Conservation (phyloP, 805 yeast species). For the Candida sakaeoensis region DNA sequence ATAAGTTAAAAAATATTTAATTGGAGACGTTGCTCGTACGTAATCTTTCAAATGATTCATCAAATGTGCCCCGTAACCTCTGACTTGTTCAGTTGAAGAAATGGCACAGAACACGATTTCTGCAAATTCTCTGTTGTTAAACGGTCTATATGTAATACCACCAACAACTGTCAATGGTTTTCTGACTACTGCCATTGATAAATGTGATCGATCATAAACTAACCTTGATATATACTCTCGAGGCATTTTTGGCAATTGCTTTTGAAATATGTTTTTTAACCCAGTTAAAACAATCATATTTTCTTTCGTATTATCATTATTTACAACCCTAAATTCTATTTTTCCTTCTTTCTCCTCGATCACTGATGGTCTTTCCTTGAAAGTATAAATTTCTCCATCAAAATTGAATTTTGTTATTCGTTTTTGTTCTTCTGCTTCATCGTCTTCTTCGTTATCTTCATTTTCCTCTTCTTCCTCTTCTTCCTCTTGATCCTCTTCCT, state of each 20-base stretch:
- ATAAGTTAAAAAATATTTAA: slow-evolving; percentile 84
- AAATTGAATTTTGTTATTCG: slow-evolving; percentile 51
- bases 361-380: slow-evolving; percentile 90
- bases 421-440: slow-evolving; percentile 40
- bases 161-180: slow-evolving; percentile 96
- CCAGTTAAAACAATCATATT: slow-evolving; percentile 92
- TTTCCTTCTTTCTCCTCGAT: slow-evolving; percentile 90
- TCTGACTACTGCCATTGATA: slow-evolving; percentile 93
- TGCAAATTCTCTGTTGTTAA: slow-evolving; percentile 85
- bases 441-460: slow-evolving; percentile 43
- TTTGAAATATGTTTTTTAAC: slow-evolving; percentile 90
- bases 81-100: slow-evolving; percentile 93
- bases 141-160: slow-evolving; percentile 95
- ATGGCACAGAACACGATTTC: slow-evolving; percentile 99
- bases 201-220: slow-evolving; percentile 90
- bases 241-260: slow-evolving; percentile 98
- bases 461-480: slow-evolving; percentile 33
- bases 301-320: slow-evolving; percentile 86
- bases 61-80: slow-evolving; percentile 98
- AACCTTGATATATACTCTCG: slow-evolving; percentile 91
- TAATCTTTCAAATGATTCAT: slow-evolving; percentile 98
- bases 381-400: slow-evolving; percentile 78
- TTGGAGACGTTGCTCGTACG: slow-evolving; percentile 81
- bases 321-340: slow-evolving; percentile 93
- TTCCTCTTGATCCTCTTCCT: slow-evolving; percentile 23